Percentiles rank a stretch among this genome's conserved stretches.
phyloP scores from a whole-genome alignment of 2,329 filamentous ascomycete genomes.

The Balansia obtecta region DNA sequence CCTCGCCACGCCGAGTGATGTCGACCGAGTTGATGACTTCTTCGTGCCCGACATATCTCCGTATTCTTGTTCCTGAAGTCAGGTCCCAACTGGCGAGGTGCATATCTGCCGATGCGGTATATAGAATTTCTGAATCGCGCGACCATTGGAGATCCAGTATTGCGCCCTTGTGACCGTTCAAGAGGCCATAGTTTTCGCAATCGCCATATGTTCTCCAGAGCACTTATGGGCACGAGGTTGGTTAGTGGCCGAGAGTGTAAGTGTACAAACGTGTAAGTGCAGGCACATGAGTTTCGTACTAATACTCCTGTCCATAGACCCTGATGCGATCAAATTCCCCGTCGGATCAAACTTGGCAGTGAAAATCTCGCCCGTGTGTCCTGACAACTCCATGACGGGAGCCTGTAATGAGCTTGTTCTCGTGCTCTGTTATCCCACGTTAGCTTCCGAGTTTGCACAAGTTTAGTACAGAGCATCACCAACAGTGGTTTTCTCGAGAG shows the following conservation, averaged over 20 bases:
- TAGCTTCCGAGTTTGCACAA: not conserved
- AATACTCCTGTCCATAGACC: conserved; percentile 88
- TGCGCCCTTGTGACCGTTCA: conserved; percentile 83
- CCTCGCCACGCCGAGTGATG: conserved; percentile 78
- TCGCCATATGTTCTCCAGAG: conserved; percentile 88
- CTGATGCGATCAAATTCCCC: conserved; percentile 82
- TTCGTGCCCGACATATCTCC: conserved; percentile 84
- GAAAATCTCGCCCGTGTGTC: conserved; percentile 78
- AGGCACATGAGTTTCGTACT: conserved; percentile 35
- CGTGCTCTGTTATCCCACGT: conserved; percentile 41
- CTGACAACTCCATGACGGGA: conserved; percentile 86
- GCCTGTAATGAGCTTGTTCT: conserved; percentile 76
- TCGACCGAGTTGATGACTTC: conserved; percentile 92
- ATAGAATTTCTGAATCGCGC: conserved; percentile 80
- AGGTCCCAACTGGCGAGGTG: conserved; percentile 91
- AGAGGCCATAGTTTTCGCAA: conserved; percentile 85
- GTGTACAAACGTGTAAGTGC: not conserved
- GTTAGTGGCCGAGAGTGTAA: not conserved
- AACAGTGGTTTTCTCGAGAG: conserved; percentile 37
- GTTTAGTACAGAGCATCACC: conserved; percentile 11
- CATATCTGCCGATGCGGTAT: conserved; percentile 87
- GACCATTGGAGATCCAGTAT: conserved; percentile 94
- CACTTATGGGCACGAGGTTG: conserved; percentile 37
- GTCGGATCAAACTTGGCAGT: conserved; percentile 80
- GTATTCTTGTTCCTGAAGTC: conserved; percentile 82